These are phyloP conservation scores for Pleoardoris graminearum DNA, from an alignment of 2,329 filamentous ascomycete genomes.

Conservation along the genomic window DNA sequence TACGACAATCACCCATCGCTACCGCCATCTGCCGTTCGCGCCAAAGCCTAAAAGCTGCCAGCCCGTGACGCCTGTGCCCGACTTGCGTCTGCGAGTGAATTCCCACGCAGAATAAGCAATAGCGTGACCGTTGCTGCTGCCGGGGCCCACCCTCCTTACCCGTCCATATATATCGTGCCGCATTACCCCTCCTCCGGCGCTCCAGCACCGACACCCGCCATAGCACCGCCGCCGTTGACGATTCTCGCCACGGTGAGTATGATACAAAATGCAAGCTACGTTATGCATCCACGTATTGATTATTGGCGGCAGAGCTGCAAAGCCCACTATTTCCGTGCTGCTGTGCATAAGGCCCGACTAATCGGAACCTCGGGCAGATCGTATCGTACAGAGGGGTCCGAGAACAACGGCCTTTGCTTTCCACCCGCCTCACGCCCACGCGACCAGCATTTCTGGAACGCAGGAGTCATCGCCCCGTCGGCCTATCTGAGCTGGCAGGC, in stretches of 20 bases:
- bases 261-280: too few relatives aligned
- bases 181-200: constrained; percentile 36
- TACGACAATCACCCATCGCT: constrained; percentile 29
- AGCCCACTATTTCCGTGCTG: not conserved
- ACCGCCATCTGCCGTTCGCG: constrained; percentile 16
- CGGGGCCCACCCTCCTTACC: constrained; percentile 27
- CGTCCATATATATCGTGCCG: constrained; percentile 40
- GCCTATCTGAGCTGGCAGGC: constrained; percentile 38
- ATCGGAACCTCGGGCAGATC: constrained; percentile 39
- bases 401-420: constrained; percentile 5
- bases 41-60: constrained; percentile 6
- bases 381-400: constrained; percentile 37
- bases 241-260: not conserved
- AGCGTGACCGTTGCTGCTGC: constrained; percentile 29
- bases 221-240: not conserved
- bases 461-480: constrained; percentile 14
- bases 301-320: not conserved
- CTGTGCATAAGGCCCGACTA: constrained; percentile 13
- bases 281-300: not conserved
- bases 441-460: constrained; percentile 4
- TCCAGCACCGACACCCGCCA: too few relatives aligned
- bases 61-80: constrained; percentile 13
- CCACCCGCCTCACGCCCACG: constrained; percentile 7
- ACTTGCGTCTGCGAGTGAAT: constrained; percentile 22
- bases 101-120: constrained; percentile 28